These are phyloP conservation scores for Linnemannia hyalina DNA, from an alignment of 192 early-diverging fungal species.

Conservation along the genomic window DNA sequence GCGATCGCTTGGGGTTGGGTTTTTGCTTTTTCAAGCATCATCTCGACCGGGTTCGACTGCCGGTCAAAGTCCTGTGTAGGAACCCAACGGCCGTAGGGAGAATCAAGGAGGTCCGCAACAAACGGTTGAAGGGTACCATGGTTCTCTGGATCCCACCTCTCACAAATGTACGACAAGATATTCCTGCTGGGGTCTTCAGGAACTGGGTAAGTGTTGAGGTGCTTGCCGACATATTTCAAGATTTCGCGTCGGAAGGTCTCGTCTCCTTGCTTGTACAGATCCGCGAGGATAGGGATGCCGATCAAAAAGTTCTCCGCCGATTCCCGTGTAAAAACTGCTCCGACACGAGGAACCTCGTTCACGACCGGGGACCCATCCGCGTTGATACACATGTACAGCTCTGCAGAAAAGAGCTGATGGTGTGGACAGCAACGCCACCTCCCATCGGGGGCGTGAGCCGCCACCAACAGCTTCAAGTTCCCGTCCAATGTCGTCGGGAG, in stretches of 20 bases:
- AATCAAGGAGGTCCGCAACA: not conserved
- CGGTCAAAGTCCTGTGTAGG: conserved; percentile 14
- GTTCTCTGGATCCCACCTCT: conserved; percentile 2
- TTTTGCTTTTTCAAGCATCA: not conserved
- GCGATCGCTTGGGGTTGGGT: not conserved
- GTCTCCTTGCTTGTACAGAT: not conserved
- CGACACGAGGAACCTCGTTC: not conserved
- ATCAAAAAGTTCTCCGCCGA: not conserved
- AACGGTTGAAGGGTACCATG: not conserved
- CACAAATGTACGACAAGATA: not conserved
- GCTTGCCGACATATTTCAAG: conserved; percentile 10
- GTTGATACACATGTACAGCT: not conserved
- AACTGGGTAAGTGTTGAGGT: conserved; percentile 14
- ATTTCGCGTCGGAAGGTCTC: conserved; percentile 1
- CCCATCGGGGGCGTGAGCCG: not conserved
- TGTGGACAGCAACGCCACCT: not conserved
- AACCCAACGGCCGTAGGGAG: conserved; percentile 17
- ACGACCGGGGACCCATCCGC: not conserved
- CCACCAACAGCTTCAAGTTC: not conserved
- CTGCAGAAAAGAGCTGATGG: not conserved
- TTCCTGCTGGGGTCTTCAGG: not conserved
- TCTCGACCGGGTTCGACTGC: conserved; percentile 8
- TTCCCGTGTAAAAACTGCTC: not conserved
- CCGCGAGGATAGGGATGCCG: not conserved
- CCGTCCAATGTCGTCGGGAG: conserved; percentile 17